These are phyloP conservation scores for Cyclocybe aegerita DNA, from an alignment of 768 basidiomycete species.

Conservation along the genomic window DNA sequence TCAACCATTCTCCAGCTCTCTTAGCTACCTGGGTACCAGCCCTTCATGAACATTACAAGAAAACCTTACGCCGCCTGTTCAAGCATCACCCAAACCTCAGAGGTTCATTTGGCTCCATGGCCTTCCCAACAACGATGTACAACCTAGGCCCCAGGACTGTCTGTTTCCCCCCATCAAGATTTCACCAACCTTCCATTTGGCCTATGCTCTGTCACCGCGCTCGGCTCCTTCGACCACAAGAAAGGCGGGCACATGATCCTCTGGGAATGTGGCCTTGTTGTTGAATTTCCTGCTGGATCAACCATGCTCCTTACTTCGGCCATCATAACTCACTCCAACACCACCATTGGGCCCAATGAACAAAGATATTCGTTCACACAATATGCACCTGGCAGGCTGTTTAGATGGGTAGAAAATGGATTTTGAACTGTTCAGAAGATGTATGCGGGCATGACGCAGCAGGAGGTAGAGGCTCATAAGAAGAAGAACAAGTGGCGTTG, in stretches of 20 bases:
- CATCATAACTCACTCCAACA: conserved; percentile 3
- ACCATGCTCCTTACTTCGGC: conserved; percentile 5
- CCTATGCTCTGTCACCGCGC: conserved; percentile 2
- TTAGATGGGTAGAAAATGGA: conserved; percentile 2
- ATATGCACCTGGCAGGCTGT: conserved; percentile 4
- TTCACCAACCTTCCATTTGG: conserved; percentile 6
- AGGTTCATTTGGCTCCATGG: not conserved
- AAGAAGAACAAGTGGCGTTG: no score
- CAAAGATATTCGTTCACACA: conserved; percentile 5
- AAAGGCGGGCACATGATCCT: conserved; percentile 4
- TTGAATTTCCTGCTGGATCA: conserved; percentile 9
- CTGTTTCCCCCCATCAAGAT: conserved; percentile 2
- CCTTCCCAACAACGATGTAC: not conserved
- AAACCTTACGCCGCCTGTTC: not conserved
- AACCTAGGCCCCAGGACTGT: conserved; percentile 4
- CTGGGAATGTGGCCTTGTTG: not conserved
- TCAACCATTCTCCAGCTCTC: no score
- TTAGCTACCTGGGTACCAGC: conserved; percentile 4
- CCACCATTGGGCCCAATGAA: not conserved
- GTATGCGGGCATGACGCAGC: not conserved
- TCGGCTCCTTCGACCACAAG: not conserved
- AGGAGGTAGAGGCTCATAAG: no score
- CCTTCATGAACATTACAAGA: conserved; percentile 1
- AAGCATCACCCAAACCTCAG: not conserved
- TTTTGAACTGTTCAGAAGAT: not conserved